Base-by-base conservation (phyloP, 1,284 basidiomycete genomes). In the Porogramme epimiltina region DNA sequence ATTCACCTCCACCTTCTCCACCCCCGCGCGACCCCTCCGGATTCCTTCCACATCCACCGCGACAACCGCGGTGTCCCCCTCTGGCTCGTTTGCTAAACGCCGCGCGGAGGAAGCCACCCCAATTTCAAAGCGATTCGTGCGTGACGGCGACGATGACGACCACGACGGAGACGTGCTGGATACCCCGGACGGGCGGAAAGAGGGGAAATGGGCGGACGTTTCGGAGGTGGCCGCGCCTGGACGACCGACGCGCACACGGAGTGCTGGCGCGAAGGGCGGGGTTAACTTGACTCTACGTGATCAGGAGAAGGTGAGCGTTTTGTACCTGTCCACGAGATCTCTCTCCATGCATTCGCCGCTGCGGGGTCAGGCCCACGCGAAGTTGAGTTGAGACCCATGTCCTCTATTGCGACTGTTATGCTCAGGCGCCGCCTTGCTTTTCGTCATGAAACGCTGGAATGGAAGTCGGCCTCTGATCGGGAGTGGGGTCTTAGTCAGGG, bases 251-350 rank as follows among this genome's bases (percentile, higher is more conserved):
- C 70, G 78, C 54, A 71, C 73, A n/a, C 74, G 71, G 33, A 59
- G 51, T 16, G 36, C 52, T 13, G 72, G 73, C 22, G 60, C 67
- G 34, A 89, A 89, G 66, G 82, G 80, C 1, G 80, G 76, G 2
- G 46, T 65, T 11, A 84, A 89, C 23, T 75, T 96, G 60, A 95
- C 94, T 0, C 76, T 98, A 15, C 79, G 93, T 9, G 95, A 97
- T 68, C 95, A 98, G 69, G 94, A 97, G 73, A 95, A 97, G 82
- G 94, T 93, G 34, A 31, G 8, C 28, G 28, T 31, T 31, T 13
- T 31, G 28, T 31, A 63, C 51, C 79, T 70, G 15, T 50, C 26
- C 9, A 8, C 13, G 28, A 31, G 28, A 13, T 6, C 8, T 16
- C 9, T 37, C 34, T 41, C 11, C 40, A 23, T 37, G 10, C 34